Base-by-base conservation (phyloP, 306 rosid genomes). In the Pyrus bretschneideri region DNA sequence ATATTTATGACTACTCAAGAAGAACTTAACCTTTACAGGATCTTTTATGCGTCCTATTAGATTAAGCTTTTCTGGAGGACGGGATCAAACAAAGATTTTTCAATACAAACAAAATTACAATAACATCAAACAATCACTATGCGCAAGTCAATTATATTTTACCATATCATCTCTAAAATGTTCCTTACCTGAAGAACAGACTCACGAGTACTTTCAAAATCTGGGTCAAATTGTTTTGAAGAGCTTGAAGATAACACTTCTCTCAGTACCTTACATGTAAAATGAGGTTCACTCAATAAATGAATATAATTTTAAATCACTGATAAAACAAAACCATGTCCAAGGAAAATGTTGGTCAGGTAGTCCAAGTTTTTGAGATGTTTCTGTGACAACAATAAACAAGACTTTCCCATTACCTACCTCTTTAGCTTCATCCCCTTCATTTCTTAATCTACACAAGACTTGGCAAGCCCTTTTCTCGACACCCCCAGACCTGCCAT, bases 391-490 rank as follows among this genome's bases (percentile, higher is more conserved):
- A 59, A 70, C 68, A 46, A 70, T 31, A 78, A 68, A 69, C 1
- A 17, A 58, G 63, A 52, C 46, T 52, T 69, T 69, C 69, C 69
- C 58, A 67, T 6, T 64, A 67, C 68, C 73, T 88, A 91, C 98
- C 93, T 82, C 88, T 87, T 88, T 91, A 61, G 89, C 90, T 66
- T 85, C 97, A 69, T 86, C 90, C 58, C 97, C 97, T 73, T 91
- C 96, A 65, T 82, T 78, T 82, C 88, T 88, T 74, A 93, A 80
- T 84, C 86, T 87, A 86, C 93, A 87, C 76, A 93, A 82, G 59
- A 87, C 87, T 83, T 87, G 91, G 80, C 97, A 91, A 77, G 88
- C 85, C 79, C 82, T 91, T 83, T 88, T 91, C 89, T 91, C 98
- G 9, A 89, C 75, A 85, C 91, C 91, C 67, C 90, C 97, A 44